Percentiles rank a stretch among this genome's conserved stretches.
phyloP scores from a whole-genome alignment of 139 green algal genomes.

The Penium margaritaceum region DNA sequence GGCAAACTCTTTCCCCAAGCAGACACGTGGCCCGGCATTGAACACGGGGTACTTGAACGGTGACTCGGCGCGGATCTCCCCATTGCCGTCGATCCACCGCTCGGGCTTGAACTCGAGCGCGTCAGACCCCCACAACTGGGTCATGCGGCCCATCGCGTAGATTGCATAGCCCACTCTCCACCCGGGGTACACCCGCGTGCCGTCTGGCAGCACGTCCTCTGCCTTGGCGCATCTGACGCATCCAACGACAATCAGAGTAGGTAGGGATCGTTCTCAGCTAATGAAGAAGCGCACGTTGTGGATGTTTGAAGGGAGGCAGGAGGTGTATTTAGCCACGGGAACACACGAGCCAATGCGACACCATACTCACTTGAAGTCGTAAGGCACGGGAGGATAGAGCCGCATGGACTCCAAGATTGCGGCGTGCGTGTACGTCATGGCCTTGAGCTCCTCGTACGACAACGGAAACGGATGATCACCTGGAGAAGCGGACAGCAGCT shows the following conservation, averaged over 20 bases:
- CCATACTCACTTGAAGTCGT: no score
- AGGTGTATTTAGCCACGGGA: no score
- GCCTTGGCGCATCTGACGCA: no score
- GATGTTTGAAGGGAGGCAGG: no score
- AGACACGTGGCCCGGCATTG: constrained; percentile 24
- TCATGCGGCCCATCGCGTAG: constrained; percentile 28
- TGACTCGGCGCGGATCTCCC: constrained; percentile 6
- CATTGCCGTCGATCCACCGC: constrained; percentile 16
- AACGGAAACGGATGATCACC: no score
- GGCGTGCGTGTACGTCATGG: constrained; percentile 12
- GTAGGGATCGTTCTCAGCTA: no score
- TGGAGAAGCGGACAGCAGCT: no score
- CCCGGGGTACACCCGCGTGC: not conserved
- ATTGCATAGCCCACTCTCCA: not conserved
- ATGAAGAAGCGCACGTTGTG: no score
- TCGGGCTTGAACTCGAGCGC: constrained; percentile 25
- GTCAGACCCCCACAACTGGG: constrained; percentile 22
- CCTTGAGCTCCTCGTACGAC: not conserved
- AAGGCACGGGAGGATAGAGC: constrained; percentile 2
- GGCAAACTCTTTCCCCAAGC: constrained; percentile 34
- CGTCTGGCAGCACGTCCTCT: no score
- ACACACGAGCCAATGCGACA: no score
- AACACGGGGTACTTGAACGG: constrained; percentile 28
- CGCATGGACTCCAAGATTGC: constrained; percentile 5
- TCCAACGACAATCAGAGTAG: not conserved